Base-by-base conservation (phyloP, 345 rosid genomes). In the Ricinus communis region DNA sequence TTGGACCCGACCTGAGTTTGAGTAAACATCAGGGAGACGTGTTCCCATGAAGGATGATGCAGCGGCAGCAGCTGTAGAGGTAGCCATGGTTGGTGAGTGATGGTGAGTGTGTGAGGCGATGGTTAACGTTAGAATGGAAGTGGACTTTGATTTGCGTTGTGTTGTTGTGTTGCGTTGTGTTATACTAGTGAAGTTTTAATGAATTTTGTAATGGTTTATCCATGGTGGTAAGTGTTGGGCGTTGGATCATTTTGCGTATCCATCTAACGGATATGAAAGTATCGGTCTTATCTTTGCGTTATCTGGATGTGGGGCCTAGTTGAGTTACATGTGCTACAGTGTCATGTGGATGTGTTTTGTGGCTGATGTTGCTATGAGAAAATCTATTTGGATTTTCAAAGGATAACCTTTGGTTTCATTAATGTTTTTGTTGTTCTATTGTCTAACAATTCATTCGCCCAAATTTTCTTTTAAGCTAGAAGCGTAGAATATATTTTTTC, bases 171-270 rank as follows among this genome's bases (percentile, higher is more conserved):
- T 43, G 8, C 14, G 47, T 43, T 43, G 47, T 13, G 74, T 54
- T 67, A 53, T 70, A 71, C 50, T 70, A 71, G 31, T 33, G 43
- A 57, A 51, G 45, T 72, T 72, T 84, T 58, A 69, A 71, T 54
- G 66, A 49, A 30, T 33, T 43, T 28, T 21, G 7, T 0, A 21
- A 49, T 9, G 36, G 65, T 73, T 36, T 82, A 84, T 84, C 91
- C 65, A 64, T 1, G 75, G 30, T 16, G 74, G 63, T 38, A 40
- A 18, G 52, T 33, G 0, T 0, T 0, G 36, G 64, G 76, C 91
- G 87, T 87, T 70, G 81, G 93, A 90, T 93, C 62, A 19, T 51
- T 77, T 10, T 47, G 87, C 68, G 81, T 82, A 91, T 91, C 93
- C 90, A 91, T 86, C 97, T 83, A 83, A 88, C 84, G 95, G 71